A percentile compares a stretch with the other conserved stretches of the same genome.
Conservation (phyloP, 768 basidiomycete genomes). For the Piloderma croceum region DNA sequence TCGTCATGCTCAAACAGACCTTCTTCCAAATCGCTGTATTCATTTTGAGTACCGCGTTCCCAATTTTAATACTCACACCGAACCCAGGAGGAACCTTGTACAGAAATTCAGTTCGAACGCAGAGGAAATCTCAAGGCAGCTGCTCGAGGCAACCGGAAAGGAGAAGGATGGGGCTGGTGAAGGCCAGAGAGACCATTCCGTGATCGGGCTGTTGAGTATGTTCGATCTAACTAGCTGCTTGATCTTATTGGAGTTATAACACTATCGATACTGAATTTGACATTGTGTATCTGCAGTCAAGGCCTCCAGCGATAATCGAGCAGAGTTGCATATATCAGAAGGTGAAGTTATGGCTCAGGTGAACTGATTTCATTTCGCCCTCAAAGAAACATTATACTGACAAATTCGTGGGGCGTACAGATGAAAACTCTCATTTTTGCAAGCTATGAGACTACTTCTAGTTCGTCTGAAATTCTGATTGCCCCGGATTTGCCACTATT, state of each 20-base stretch:
- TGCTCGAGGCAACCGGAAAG: conserved; percentile 9
- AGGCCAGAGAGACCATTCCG: conserved; percentile 12
- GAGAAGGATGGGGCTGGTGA: conserved; percentile 4
- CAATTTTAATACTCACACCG: too few relatives aligned
- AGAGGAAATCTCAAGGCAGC: too few relatives aligned
- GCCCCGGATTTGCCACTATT: too few relatives aligned
- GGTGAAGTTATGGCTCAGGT: conserved; percentile 29
- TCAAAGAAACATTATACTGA: background rate
- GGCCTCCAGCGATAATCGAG: too few relatives aligned
- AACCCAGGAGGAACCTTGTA: too few relatives aligned
- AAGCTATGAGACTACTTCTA: conserved; percentile 38
- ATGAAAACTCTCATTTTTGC: conserved; percentile 34
- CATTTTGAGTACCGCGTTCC: conserved; percentile 8
- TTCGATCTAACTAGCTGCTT: too few relatives aligned
- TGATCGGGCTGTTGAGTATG: conserved; percentile 22
- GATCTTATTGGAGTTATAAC: too few relatives aligned
- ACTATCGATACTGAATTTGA: too few relatives aligned
- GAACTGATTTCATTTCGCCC: background rate
- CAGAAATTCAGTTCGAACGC: too few relatives aligned
- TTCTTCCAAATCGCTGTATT: conserved; percentile 1
- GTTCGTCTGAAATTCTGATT: too few relatives aligned
- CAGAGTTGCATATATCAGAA: conserved; percentile 18
- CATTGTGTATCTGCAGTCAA: too few relatives aligned
- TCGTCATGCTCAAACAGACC: conserved; percentile 6
- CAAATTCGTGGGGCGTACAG: conserved; percentile 7